Base-by-base conservation (phyloP, 2,329 filamentous ascomycete genomes). In the Bipolaris gigantea region DNA sequence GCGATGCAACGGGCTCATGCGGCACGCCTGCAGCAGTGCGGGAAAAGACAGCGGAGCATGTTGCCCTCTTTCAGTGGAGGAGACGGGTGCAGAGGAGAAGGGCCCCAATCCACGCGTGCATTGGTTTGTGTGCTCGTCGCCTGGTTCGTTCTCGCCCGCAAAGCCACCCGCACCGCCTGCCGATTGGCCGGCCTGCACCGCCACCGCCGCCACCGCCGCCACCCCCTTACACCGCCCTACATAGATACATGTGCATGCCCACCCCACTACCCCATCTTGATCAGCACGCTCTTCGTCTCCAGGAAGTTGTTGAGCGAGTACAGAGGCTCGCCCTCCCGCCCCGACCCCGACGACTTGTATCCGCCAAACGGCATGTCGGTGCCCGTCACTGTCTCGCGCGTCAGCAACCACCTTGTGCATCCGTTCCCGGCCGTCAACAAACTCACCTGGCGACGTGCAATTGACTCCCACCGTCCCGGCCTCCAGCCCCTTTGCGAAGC, bases 301-400 rank as follows among this genome's bases (percentile, higher is more conserved):
- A 73, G 53, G 48, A 68, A 74, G 57, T 72, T 72, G 57, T 70
- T 59, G 43, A 73, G 39, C 3, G 64, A 61, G 53, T 71, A 69
- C 35, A 54, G 8, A 13, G 67, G 64, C 55, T 67, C 65, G 1
- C 72, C 67, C 52, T 76, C 74, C 27, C 73, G 63, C 4, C 74
- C 73, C 18, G 65, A 61, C 0, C 74, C 75, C 21, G 62, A 68
- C 1, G 64, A 64, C 50, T 77, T 77, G 57, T 73, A 75, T 0
- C 76, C 76, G 34, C 75, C 76, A 57, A 77, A 77, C 0, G 75
- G 74, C 66, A 76, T 73, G 48, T 76, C 74, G 2, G 56, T 53
- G 6, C 54, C 68, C 19, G 41, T 55, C 10, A 25, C 52, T 51
- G 13, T 5, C 33, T 18, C 5, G 18, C 1, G 27, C 5, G 21